Conservation (phyloP, 2,329 filamentous ascomycete genomes). For the Rutstroemia sydowiana region DNA sequence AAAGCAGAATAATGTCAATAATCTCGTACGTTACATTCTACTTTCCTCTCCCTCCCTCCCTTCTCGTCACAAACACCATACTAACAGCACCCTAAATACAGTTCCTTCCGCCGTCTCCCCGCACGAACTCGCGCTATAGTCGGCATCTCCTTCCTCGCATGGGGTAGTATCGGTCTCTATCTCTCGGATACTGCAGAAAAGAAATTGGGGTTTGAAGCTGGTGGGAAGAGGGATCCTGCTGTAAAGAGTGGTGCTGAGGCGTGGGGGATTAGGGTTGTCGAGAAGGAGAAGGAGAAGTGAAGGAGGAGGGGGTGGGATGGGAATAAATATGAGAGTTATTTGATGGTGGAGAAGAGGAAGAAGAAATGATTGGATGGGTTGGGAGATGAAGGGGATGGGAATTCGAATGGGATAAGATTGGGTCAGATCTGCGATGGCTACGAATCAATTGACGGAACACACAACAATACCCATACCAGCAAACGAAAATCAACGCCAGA, state of each 20-base stretch:
- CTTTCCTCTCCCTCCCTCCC: background rate
- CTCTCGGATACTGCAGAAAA: constrained; percentile 66
- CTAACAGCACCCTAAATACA: constrained; percentile 5
- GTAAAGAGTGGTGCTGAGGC: constrained; percentile 58
- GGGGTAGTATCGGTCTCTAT: constrained; percentile 68
- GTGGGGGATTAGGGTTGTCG: constrained; percentile 56
- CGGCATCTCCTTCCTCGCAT: constrained; percentile 68
- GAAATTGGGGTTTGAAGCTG: constrained; percentile 63
- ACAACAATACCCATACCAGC: no score
- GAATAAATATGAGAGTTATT: no score
- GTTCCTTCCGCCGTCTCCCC: constrained; percentile 59
- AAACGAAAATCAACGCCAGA: no score
- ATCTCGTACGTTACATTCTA: background rate
- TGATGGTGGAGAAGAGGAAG: background rate
- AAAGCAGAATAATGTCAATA: constrained; percentile 6
- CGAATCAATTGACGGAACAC: no score
- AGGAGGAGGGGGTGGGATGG: background rate
- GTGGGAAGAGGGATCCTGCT: constrained; percentile 41
- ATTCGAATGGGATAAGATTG: no score
- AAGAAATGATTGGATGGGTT: background rate
- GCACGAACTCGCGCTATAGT: constrained; percentile 64
- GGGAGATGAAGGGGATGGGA: background rate
- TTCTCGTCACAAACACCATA: background rate
- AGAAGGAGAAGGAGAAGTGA: constrained; percentile 33
- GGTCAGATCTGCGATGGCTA: no score